A percentile compares a stretch with the other conserved stretches of the same genome.
phyloP scores from a whole-genome alignment of 2,329 filamentous ascomycete species.

The Hypoxylon sp. region DNA sequence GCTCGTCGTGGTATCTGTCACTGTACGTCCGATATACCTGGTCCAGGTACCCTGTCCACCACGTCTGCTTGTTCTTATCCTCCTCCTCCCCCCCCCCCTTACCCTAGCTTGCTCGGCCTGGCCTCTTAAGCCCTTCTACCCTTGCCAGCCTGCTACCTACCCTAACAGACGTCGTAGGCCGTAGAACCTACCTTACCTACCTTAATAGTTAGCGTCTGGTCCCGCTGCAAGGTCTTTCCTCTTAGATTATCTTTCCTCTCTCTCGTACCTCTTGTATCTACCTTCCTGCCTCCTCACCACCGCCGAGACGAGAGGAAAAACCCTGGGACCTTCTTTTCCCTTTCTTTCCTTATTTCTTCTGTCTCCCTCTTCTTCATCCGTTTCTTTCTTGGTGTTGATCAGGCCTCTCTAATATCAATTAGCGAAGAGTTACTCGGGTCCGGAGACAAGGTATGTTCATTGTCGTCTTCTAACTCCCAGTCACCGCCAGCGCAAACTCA shows the following conservation, averaged over 20 bases:
- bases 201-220: conserved; percentile 43
- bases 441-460: conserved; percentile 47
- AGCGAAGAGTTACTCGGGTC: conserved; percentile 41
- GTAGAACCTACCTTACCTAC: conserved; percentile 34
- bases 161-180: too few species aligned
- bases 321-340: conserved; percentile 44
- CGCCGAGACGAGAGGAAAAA: conserved; percentile 43
- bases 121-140: conserved; percentile 4
- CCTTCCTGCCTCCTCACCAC: conserved; percentile 38
- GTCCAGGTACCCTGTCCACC: conserved; percentile 16
- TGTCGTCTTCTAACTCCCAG: conserved; percentile 35
- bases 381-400: conserved; percentile 44
- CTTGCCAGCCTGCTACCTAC: conserved; percentile 3
- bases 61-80: background rate
- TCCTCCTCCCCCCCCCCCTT: background rate
- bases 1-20: too few species aligned
- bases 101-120: background rate
- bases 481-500: conserved; percentile 40
- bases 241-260: conserved; percentile 38
- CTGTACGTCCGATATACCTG: too few species aligned
- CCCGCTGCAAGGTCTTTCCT: conserved; percentile 41
- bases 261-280: conserved; percentile 40
- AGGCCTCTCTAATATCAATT: conserved; percentile 48
- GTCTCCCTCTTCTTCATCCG: conserved; percentile 45
- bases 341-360: conserved; percentile 46